phyloP scores from a whole-genome alignment of 2,329 filamentous ascomycete genomes.

The Ophiognomonia clavigignenti-juglandacearum region DNA sequence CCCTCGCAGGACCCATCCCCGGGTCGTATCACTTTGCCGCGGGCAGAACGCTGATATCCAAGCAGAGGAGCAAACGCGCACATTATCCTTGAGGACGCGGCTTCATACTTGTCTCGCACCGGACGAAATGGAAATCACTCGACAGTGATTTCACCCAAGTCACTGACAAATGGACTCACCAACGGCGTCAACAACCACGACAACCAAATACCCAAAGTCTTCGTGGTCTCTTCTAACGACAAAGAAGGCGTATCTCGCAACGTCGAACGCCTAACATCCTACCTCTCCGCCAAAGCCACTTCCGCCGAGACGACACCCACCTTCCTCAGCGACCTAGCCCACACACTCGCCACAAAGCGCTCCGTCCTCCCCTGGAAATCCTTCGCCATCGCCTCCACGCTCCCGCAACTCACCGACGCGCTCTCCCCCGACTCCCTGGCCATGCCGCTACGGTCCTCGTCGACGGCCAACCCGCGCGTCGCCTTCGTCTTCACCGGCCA shows the following conservation, averaged over 20 bases:
- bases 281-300: background rate
- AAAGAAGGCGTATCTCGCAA: background rate
- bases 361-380: constrained; percentile 7
- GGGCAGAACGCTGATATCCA: too few relatives aligned
- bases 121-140: constrained; percentile 2
- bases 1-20: too few relatives aligned
- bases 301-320: background rate
- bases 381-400: constrained; percentile 1
- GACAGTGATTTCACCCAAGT: background rate
- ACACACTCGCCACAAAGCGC: constrained; percentile 8
- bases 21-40: too few relatives aligned
- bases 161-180: background rate
- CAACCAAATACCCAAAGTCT: background rate
- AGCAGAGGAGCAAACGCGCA: constrained; percentile 24
- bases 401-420: background rate
- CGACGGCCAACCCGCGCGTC: background rate
- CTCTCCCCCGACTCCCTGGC: background rate
- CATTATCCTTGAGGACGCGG: constrained; percentile 11
- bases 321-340: constrained; percentile 1
- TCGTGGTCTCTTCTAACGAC: constrained; percentile 10
- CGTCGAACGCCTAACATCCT: background rate
- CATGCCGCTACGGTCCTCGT: background rate
- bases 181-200: background rate
- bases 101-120: constrained; percentile 7
- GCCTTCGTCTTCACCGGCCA: constrained; percentile 18